These are phyloP conservation scores for Epichloe hybrida DNA, from an alignment of 2,329 filamentous ascomycete genomes.

Conservation along the genomic window DNA sequence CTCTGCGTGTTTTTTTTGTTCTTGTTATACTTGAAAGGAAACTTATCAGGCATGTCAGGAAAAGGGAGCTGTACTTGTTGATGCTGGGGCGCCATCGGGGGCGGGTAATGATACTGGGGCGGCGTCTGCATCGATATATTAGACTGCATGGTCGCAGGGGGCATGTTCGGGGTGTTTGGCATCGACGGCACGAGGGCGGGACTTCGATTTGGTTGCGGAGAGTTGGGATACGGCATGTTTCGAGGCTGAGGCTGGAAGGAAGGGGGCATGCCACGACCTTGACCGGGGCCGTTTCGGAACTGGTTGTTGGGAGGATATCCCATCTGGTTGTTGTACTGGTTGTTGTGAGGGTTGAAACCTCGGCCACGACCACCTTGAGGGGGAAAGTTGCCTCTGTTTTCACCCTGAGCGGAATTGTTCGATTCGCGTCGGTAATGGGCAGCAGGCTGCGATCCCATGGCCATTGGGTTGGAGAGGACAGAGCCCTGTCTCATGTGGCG, in stretches of 20 bases:
- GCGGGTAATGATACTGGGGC: slow-evolving; percentile 47
- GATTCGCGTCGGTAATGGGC: slow-evolving; percentile 75
- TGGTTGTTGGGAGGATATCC: slow-evolving; percentile 30
- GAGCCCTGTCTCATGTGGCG: slow-evolving; percentile 57
- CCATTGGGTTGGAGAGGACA: slow-evolving; percentile 46
- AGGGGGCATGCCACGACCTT: slow-evolving; percentile 40
- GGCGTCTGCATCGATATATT: slow-evolving; percentile 51
- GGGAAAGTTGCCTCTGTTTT: slow-evolving; percentile 37
- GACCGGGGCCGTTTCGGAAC: slow-evolving; percentile 28
- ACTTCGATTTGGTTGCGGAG: slow-evolving; percentile 52
- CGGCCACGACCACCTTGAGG: slow-evolving; percentile 36
- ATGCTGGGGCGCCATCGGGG: slow-evolving; percentile 44
- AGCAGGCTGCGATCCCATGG: slow-evolving; percentile 49
- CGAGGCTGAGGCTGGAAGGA: slow-evolving; percentile 30
- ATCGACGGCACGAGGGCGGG: slow-evolving; percentile 52
- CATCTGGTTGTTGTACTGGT: slow-evolving; percentile 33
- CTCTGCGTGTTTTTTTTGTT: slow-evolving; percentile 32
- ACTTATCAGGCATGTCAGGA: slow-evolving; percentile 19
- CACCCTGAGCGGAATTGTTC: slow-evolving; percentile 59
- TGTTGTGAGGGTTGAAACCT: slow-evolving; percentile 29
- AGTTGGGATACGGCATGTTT: slow-evolving; percentile 41
- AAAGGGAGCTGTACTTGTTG: slow-evolving; percentile 45
- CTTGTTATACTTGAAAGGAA: slow-evolving; percentile 29
- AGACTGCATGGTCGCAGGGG: slow-evolving; percentile 37
- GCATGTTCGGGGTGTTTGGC: slow-evolving; percentile 58